These are phyloP conservation scores for Durusdinium trenchii DNA, from an alignment of 73 alveolate species.

Conservation along the genomic window DNA sequence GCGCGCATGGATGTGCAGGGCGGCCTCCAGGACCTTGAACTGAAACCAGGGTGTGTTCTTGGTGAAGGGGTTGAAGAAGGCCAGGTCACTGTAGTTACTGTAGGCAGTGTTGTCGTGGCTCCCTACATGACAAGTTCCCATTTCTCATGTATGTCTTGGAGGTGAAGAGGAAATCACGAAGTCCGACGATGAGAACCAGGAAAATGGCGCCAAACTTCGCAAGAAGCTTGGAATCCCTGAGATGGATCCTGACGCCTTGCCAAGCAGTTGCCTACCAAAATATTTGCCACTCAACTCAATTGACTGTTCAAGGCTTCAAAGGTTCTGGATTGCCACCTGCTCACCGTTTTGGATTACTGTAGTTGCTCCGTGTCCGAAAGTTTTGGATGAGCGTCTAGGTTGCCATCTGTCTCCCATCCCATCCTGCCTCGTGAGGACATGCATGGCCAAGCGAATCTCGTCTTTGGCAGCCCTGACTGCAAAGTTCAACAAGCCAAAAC, in stretches of 20 bases:
- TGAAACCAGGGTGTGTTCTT: neutral
- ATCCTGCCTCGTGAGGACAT: no score
- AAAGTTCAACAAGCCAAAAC: neutral
- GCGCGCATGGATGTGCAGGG: neutral
- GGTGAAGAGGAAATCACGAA: neutral
- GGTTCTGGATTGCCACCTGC: neutral
- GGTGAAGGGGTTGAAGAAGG: neutral
- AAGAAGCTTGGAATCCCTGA: slow-evolving; percentile 7
- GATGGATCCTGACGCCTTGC: neutral
- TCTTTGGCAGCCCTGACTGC: neutral
- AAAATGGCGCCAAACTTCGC: neutral
- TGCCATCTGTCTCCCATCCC: no score
- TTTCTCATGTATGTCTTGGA: neutral
- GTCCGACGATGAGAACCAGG: neutral
- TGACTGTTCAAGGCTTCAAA: no score
- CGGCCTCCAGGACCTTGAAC: neutral
- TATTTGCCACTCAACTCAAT: neutral
- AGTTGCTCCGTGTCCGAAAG: no score
- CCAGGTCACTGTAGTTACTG: neutral
- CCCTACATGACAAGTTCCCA: neutral
- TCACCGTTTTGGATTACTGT: neutral
- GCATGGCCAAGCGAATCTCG: neutral
- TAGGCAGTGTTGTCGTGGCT: no score
- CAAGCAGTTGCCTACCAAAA: neutral
- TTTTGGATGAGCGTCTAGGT: no score